These are phyloP conservation scores for Candida tibetensis DNA, from an alignment of 805 yeast genomes.

Conservation along the genomic window DNA sequence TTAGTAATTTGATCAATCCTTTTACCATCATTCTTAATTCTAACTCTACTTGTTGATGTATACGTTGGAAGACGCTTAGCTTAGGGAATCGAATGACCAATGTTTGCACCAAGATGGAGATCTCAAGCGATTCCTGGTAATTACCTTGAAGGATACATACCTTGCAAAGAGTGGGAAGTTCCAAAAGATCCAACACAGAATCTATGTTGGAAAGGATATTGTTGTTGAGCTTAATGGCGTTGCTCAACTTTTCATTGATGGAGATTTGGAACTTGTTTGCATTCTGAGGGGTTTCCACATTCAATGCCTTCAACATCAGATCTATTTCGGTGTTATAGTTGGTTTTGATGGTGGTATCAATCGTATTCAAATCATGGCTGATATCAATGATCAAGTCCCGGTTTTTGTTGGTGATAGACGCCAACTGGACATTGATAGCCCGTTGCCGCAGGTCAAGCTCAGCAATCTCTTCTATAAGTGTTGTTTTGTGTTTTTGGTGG, in stretches of 20 bases:
- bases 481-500: conserved; percentile 18
- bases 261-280: conserved; percentile 13
- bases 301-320: conserved; percentile 12
- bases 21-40: conserved; percentile 66
- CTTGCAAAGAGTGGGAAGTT: conserved; percentile 76
- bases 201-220: conserved; percentile 60
- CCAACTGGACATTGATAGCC: conserved; percentile 44
- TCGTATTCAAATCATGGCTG: conserved; percentile 31
- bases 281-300: conserved; percentile 3
- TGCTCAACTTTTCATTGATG: conserved; percentile 21
- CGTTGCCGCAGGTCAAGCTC: conserved; percentile 62
- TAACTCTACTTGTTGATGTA: conserved; percentile 48
- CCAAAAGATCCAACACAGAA: conserved; percentile 71
- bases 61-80: conserved; percentile 47
- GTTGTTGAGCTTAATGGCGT: conserved; percentile 22
- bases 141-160: conserved; percentile 86
- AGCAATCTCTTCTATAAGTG: conserved; percentile 68
- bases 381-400: conserved; percentile 48
- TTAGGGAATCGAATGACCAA: conserved; percentile 68
- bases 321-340: conserved; percentile 17
- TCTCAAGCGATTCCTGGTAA: conserved; percentile 85
- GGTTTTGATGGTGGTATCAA: conserved; percentile 18
- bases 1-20: conserved; percentile 64
- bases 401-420: conserved; percentile 35
- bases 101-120: conserved; percentile 70